A percentile compares a stretch with the other conserved stretches of the same genome.
phyloP scores from a whole-genome alignment of 164 flowering plant genomes.

The Platanus orientalis region DNA sequence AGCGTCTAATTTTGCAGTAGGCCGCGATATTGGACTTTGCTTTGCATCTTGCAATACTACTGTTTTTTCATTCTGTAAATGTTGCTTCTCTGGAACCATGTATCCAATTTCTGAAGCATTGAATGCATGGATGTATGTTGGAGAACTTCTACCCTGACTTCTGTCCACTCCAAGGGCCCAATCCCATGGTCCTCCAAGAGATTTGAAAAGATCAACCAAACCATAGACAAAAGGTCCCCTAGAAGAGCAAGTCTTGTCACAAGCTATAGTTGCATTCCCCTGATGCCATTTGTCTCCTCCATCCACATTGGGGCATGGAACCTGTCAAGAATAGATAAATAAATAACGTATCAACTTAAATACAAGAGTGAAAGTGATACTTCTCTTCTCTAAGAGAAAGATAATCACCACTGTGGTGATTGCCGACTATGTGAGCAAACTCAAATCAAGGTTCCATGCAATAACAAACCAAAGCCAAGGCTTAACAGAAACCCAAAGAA shows the following conservation, averaged over 20 bases:
- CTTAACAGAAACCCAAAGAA: too few relatives aligned
- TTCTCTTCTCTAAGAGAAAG: too few relatives aligned
- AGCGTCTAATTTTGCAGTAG: conserved; percentile 38
- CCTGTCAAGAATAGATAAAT: conserved; percentile 32
- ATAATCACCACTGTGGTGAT: too few relatives aligned
- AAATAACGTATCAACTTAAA: neutral
- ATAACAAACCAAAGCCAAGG: too few relatives aligned
- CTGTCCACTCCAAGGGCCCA: conserved; percentile 55
- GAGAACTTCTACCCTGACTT: conserved; percentile 25
- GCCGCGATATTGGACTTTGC: conserved; percentile 19
- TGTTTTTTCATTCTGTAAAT: conserved; percentile 28
- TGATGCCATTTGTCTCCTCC: conserved; percentile 26
- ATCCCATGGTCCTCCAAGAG: conserved; percentile 64
- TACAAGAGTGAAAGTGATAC: neutral
- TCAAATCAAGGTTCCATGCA: too few relatives aligned
- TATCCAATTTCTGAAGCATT: conserved; percentile 29
- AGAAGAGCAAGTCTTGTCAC: conserved; percentile 24
- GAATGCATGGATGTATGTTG: conserved; percentile 17
- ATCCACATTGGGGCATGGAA: conserved; percentile 19
- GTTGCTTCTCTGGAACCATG: conserved; percentile 30
- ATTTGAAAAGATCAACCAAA: conserved; percentile 78
- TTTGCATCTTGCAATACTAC: conserved; percentile 23
- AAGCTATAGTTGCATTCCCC: conserved; percentile 25
- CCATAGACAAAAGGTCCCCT: conserved; percentile 72
- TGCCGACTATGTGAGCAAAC: too few relatives aligned